Evolutionary conservation across 768 basidiomycete genomes (phyloP).

Genomic region (Porphyrellus cyaneotinctus): DNA sequence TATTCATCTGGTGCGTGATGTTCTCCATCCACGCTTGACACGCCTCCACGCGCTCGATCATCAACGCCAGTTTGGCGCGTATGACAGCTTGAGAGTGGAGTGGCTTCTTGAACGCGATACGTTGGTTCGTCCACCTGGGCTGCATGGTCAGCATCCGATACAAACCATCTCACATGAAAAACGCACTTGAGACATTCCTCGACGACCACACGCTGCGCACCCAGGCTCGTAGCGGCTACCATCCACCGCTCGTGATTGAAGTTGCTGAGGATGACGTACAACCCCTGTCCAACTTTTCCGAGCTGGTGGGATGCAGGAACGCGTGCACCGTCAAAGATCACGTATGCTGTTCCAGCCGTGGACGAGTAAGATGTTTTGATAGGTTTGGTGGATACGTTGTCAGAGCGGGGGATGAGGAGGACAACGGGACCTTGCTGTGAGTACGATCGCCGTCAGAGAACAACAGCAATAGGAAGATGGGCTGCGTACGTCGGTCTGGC

Average conservation of each 20-base stretch:
- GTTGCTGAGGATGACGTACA: slow-evolving; percentile 79
- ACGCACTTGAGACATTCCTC: slow-evolving; percentile 86
- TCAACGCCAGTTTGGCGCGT: slow-evolving; percentile 77
- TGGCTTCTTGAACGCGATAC: slow-evolving; percentile 88
- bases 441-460: slow-evolving; percentile 7
- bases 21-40: slow-evolving; percentile 88
- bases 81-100: slow-evolving; percentile 81
- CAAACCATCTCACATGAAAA: background rate
- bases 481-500: slow-evolving; percentile 58
- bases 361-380: slow-evolving; percentile 93
- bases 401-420: slow-evolving; percentile 67
- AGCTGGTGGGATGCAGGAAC: slow-evolving; percentile 85
- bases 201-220: slow-evolving; percentile 74
- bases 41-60: slow-evolving; percentile 88
- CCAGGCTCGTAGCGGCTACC: slow-evolving; percentile 66
- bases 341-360: slow-evolving; percentile 85
- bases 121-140: slow-evolving; percentile 82
- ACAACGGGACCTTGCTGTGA: slow-evolving; percentile 66
- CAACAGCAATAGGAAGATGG: background rate
- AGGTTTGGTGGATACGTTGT: slow-evolving; percentile 75
- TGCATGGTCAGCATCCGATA: slow-evolving; percentile 5
- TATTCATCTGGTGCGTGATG: slow-evolving; percentile 90
- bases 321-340: slow-evolving; percentile 76
- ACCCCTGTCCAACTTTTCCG: slow-evolving; percentile 80
- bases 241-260: slow-evolving; percentile 93